phyloP scores from a whole-genome alignment of 768 basidiomycete species.

The Psilocybe tampanensis region DNA sequence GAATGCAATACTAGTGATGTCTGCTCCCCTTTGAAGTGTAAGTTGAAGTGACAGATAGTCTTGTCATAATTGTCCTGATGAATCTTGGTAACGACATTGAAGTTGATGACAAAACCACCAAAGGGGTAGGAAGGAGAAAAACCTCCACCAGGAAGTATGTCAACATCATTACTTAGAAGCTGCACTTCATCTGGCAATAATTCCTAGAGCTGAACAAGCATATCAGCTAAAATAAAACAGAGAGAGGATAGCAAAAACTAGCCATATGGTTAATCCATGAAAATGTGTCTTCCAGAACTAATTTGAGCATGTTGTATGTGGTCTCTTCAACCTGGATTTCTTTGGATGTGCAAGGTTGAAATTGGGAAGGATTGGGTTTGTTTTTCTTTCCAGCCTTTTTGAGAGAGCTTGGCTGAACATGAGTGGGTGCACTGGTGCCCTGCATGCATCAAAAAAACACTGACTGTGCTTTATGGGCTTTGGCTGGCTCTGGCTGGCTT shows the following conservation, averaged over 20 bases:
- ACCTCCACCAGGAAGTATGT: slow-evolving; percentile 21
- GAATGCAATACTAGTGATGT: too few relatives aligned
- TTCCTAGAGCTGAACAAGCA: slow-evolving; percentile 14
- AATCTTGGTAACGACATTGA: slow-evolving; percentile 16
- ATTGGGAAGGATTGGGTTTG: background rate
- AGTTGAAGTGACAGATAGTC: slow-evolving; percentile 7
- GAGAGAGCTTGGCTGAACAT: background rate
- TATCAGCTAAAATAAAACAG: background rate
- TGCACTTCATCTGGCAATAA: slow-evolving; percentile 20
- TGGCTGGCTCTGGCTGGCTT: too few relatives aligned
- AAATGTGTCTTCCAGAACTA: background rate
- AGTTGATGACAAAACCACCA: slow-evolving; percentile 20
- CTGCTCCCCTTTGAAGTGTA: too few relatives aligned
- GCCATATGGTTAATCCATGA: background rate
- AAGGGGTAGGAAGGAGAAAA: slow-evolving; percentile 24
- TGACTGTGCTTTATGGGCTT: too few relatives aligned
- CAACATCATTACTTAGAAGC: slow-evolving; percentile 14
- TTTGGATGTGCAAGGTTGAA: background rate
- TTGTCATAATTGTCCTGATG: slow-evolving; percentile 16
- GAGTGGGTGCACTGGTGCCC: background rate
- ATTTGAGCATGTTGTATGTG: background rate
- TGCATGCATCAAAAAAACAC: too few relatives aligned
- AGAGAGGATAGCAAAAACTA: background rate
- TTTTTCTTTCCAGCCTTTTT: background rate
- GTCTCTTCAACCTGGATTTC: background rate